Percentiles rank a stretch among this genome's conserved stretches.
These are phyloP conservation scores for Uromyces viciae-fabae DNA, from an alignment of 1,284 basidiomycete genomes.

Conservation along the genomic window DNA sequence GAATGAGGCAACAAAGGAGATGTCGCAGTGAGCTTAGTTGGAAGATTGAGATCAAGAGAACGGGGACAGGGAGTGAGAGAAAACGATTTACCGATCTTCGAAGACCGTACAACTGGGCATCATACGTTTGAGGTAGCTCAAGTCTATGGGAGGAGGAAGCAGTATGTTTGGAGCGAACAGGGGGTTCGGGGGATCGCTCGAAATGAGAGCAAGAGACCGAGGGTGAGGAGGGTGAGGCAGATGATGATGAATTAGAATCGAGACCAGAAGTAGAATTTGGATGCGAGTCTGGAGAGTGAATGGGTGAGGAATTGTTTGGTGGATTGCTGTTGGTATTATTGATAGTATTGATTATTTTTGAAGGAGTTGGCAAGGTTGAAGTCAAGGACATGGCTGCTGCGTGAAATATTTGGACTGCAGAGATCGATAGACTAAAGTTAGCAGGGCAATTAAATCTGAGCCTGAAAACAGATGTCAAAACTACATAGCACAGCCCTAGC, in stretches of 20 bases:
- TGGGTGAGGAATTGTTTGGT: neutral
- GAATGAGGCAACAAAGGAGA: neutral
- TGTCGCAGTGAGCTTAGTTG: too few relatives aligned
- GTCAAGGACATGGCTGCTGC: conserved; percentile 16
- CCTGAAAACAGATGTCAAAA: too few relatives aligned
- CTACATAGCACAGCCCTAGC: too few relatives aligned
- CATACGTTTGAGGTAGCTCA: conserved; percentile 26
- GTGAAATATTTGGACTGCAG: too few relatives aligned
- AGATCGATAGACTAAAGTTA: too few relatives aligned
- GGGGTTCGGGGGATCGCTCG: neutral
- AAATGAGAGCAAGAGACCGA: conserved; percentile 22
- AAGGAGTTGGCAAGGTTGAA: neutral
- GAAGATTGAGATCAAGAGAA: neutral
- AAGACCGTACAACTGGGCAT: conserved; percentile 42
- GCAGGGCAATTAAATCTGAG: too few relatives aligned
- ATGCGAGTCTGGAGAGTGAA: neutral
- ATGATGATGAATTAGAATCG: conserved; percentile 12
- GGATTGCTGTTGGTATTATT: neutral
- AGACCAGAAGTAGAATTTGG: conserved; percentile 2
- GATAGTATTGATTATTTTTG: conserved; percentile 10
- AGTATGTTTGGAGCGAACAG: neutral
- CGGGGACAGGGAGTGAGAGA: neutral
- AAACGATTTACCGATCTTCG: conserved; percentile 37
- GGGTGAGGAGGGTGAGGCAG: conserved; percentile 29
- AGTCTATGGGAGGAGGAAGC: conserved; percentile 7